Evolutionary conservation across 805 yeast species (phyloP), one percentile per base, ranked within the genome.

Genomic region (Candida bentonensis): DNA sequence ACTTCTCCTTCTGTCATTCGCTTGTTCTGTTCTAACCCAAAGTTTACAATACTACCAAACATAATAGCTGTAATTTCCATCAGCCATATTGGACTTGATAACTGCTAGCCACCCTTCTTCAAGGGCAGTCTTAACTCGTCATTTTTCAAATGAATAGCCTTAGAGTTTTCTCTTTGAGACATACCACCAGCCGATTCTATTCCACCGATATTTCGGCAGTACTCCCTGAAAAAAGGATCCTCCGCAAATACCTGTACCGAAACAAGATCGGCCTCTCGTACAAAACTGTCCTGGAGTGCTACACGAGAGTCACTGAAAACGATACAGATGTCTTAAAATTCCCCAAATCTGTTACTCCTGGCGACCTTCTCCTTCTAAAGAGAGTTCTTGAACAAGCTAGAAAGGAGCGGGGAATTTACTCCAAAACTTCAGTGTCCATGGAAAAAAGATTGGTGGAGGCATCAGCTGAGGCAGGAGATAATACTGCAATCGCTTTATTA

Each of bases 401-500:
- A 39, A 65, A 63, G 3, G 69, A 73, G 26, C 75, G 88, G 1
- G 78, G 79, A 47, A 66, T 79, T 0, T 66, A 73, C 2, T 78
- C 81, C 52, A 70, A 57, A 43, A 64, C 76, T 48, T 62, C 81
- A 20, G 64, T 81, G 3, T 73, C 65, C 13, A 63, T 85, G 27
- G 95, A 87, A 56, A 74, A 78, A 49, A 78, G 75, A 49, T 59
- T 88, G 20, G 71, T 87, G n/a, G 94, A 86, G 47, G 72, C 71
- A 43, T 85, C 95, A 13, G 95, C 95, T 0, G 94, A 83, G 53
- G 54, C 76, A 54, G 95, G 96, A 0, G 76, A 82, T 53, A 73
- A 77, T 49, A 85, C 86, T 59, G 95, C 96, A 0, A 74, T 87
- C 21, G 68, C 89, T 0, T 65, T 83, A 11, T 59, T 88, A 20